Base-by-base conservation (phyloP, 2,329 filamentous ascomycete genomes). In the Cryphonectria naterciae region DNA sequence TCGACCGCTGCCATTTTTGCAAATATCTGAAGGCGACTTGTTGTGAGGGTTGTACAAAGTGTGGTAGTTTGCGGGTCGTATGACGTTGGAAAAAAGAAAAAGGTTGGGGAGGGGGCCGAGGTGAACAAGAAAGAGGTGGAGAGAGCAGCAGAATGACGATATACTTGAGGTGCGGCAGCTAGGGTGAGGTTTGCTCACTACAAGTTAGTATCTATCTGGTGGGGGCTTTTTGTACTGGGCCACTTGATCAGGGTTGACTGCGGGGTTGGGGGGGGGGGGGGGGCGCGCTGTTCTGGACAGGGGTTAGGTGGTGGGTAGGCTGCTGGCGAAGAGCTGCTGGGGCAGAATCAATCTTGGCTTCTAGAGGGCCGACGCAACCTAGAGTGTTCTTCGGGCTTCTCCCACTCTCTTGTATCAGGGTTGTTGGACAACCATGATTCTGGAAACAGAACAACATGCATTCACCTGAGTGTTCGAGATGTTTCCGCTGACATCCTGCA, bases 1-100 rank as follows among this genome's bases (percentile, higher is more conserved):
- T 83, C 77, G 70, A 77, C 75, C 58, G 83, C 79, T 70, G 83
- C 80, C 84, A 85, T 85, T 69, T 75, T 80, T 77, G 58, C 73
- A 72, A 72, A 32, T 65, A 56, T 49, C 17, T 68, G 37, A 37
- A 25, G 46, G 22, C 37, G 61, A 4, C 25, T 68, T 37, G 22
- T 69, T 43, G 37, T 56, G 64, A 5, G 28, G 19, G 46, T 39
- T 56, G 35, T 58, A 49, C 46, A n/a, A 49, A 1, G 15, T 32
- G 4, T 65, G 46, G n/a, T 39, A 35, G 41, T 61, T n/a, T 60
- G 37, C 65, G 28, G 67, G 15, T n/a, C 35, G 43, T 68, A 32
- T 43, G 65, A 43, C 56, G 54, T 4, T 52, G 43, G 49, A 37
- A 61, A 7, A 25, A 39, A 52, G n/a, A 39, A 13, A 56, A 25